Evolutionary conservation across 768 basidiomycete genomes (phyloP), one percentile per base, ranked within the genome.

Genomic region (Pleurotus tuber-regium): DNA sequence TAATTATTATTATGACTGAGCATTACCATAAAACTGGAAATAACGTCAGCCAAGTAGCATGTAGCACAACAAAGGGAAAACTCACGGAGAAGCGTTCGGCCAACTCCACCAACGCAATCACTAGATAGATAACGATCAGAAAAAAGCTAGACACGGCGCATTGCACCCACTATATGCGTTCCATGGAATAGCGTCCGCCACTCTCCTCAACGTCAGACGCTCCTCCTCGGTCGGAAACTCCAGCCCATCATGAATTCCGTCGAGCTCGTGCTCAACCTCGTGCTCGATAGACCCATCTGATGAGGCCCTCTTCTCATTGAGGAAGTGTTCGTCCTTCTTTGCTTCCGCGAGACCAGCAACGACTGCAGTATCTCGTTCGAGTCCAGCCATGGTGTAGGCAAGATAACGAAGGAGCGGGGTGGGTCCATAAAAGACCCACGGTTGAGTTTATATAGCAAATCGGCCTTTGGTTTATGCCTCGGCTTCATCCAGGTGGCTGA

Each of bases 41-140:
- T 1, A 11, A 49, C 9, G 5, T 41, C 25, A 46, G 10, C 42
- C 4, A 47, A 4, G 33, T 11, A 24, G 49, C 29, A n/a, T 48
- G 28, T 18, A 18, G 31, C 24, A 8, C 3, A 18, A 6, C 16
- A 16, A 36, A 29, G n/a, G 8, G 33, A 11, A 14, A 11, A 63
- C 75, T 42, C 55, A 82, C 79, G 33, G 87, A 88, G 67, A 89
- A 89, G 11, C 87, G 82, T 61, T 89, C 88, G 3, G 83, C 84
- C 35, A 87, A 65, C 63, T 89, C 86, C 25, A 87, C 73, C 26
- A 84, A 24, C 8, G 83, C 85, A 47, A 89, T 84, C 47, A 84
- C 83, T 24, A 23, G 25, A 46, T 23, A 14, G 2, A 33, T n/a
- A 3, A 14, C 18, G 11, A 48, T 24, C 10, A 44, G 39, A 25